A percentile compares a stretch with the other conserved stretches of the same genome.
These are phyloP conservation scores for Metarhizium anisopliae DNA, from an alignment of 2,329 filamentous ascomycete genomes.

Conservation along the genomic window DNA sequence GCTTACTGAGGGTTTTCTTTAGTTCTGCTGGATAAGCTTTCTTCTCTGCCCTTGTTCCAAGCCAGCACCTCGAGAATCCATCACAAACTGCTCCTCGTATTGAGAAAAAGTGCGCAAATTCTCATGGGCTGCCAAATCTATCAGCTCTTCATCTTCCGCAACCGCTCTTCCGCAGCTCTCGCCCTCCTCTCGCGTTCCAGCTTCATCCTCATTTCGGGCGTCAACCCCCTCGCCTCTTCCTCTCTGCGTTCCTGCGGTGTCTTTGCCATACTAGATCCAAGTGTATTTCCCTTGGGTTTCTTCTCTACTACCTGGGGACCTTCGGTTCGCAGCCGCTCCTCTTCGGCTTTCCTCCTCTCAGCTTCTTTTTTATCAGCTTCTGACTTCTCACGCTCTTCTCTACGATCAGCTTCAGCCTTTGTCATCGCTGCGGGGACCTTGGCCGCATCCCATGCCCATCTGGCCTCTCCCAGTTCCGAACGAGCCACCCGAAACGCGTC, in stretches of 20 bases:
- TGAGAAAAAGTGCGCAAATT: too few relatives aligned
- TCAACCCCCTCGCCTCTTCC: slow-evolving; percentile 77
- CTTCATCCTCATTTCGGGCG: slow-evolving; percentile 74
- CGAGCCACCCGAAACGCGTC: slow-evolving; percentile 89
- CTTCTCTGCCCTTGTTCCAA: too few relatives aligned
- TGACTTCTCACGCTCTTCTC: slow-evolving; percentile 60
- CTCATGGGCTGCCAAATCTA: neutral
- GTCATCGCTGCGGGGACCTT: slow-evolving; percentile 64
- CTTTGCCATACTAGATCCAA: slow-evolving; percentile 51
- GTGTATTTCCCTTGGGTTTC: slow-evolving; percentile 41
- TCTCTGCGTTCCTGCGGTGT: slow-evolving; percentile 73
- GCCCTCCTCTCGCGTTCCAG: slow-evolving; percentile 85
- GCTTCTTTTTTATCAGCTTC: slow-evolving; percentile 61
- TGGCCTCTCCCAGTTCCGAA: slow-evolving; percentile 65
- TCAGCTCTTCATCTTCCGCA: slow-evolving; percentile 48
- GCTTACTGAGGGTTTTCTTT: too few relatives aligned
- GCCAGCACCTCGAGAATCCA: too few relatives aligned
- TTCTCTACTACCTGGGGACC: slow-evolving; percentile 47
- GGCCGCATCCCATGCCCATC: slow-evolving; percentile 71
- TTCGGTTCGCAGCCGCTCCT: slow-evolving; percentile 61
- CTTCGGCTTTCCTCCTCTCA: slow-evolving; percentile 63
- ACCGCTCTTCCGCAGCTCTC: slow-evolving; percentile 81
- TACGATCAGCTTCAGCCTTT: slow-evolving; percentile 60
- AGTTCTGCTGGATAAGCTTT: too few relatives aligned
- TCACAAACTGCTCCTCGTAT: too few relatives aligned